Evolutionary conservation across 257 asterid species (phyloP).

Genomic region (Lithospermum erythrorhizon): DNA sequence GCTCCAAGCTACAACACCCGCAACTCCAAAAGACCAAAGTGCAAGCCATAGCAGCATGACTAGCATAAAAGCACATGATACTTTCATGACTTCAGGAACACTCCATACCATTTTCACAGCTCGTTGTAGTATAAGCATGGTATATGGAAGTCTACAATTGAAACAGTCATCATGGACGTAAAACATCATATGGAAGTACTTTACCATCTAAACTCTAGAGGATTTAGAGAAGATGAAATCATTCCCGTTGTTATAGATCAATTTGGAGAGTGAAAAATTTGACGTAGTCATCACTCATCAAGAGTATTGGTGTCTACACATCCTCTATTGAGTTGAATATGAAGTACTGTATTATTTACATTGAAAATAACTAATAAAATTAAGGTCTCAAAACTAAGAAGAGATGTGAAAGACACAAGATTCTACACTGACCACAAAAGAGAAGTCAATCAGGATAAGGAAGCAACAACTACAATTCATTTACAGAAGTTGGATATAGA

Average conservation of each 20-base stretch:
- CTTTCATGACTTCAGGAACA: constrained; percentile 72
- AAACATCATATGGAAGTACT: not conserved
- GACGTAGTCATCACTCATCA: no score
- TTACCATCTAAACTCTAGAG: no score
- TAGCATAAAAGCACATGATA: constrained; percentile 62
- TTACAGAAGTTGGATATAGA: not conserved
- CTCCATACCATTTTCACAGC: constrained; percentile 84
- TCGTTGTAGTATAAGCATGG: constrained; percentile 87
- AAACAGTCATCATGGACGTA: constrained; percentile 4
- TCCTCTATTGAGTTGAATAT: no score
- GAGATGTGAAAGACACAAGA: no score
- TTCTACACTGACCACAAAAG: not conserved
- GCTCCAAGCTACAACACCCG: constrained; percentile 86
- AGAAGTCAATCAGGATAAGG: not conserved
- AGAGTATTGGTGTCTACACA: no score
- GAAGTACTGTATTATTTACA: no score
- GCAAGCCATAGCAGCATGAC: constrained; percentile 86
- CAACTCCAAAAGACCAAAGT: constrained; percentile 87
- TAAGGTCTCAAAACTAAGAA: no score
- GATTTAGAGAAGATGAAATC: no score
- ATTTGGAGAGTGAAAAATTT: not conserved
- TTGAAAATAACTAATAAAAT: no score
- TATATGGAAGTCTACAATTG: constrained; percentile 71
- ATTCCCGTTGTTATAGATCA: not conserved
- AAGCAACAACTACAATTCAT: not conserved